phyloP scores from a whole-genome alignment of 495 filamentous ascomycete species.

The Hypoxylon fragiforme region DNA sequence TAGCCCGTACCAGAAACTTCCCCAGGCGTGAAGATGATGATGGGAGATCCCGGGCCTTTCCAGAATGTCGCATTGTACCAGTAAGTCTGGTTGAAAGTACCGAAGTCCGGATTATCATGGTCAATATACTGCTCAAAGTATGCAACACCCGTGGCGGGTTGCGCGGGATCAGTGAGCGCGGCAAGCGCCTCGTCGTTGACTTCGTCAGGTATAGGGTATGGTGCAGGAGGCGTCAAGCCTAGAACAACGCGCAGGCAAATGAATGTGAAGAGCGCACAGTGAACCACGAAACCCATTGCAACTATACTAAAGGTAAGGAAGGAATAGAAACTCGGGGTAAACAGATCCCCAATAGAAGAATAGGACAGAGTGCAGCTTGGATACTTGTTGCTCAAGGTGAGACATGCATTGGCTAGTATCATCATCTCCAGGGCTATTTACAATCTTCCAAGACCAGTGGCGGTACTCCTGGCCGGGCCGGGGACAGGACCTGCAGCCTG shows the following conservation, averaged over 20 bases:
- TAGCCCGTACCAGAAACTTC: constrained; percentile 56
- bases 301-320: not conserved
- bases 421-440: not conserved
- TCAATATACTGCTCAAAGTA: constrained; percentile 58
- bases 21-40: constrained; percentile 60
- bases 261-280: constrained; percentile 3
- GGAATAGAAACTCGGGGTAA: not conserved
- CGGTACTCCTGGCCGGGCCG: no score
- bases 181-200: constrained; percentile 13
- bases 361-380: not conserved
- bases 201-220: constrained; percentile 3
- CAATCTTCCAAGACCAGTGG: not conserved
- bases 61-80: constrained; percentile 56
- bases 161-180: constrained; percentile 15
- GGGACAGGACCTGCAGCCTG: no score
- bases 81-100: constrained; percentile 60
- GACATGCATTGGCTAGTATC: constrained; percentile 3
- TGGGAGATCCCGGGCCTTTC: constrained; percentile 54
- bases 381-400: not conserved
- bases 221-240: constrained; percentile 15
- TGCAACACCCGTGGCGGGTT: constrained; percentile 9
- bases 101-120: constrained; percentile 53
- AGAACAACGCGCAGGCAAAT: constrained; percentile 4
- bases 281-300: constrained; percentile 4
- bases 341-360: not conserved